Base-by-base conservation (phyloP, 345 rosid genomes). In the Syzygium grande region DNA sequence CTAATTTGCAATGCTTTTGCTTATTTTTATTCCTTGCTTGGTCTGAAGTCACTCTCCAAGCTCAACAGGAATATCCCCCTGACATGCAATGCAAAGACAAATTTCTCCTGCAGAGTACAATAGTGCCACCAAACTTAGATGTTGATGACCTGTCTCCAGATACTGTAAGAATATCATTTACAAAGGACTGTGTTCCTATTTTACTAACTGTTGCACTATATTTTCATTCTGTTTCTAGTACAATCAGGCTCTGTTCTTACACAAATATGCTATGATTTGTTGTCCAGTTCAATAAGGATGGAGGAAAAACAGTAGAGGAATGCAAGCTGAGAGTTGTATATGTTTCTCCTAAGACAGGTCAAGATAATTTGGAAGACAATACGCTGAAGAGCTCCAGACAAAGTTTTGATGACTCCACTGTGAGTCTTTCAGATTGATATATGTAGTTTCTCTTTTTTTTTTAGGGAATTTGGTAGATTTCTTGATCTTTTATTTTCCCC, bases 21-120 rank as follows among this genome's bases (percentile, higher is more conserved):
- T 73, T 73, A 9, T 25, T 73, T 73, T 38, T 38, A 25, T 73
- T 79, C 86, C 87, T 85, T 86, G 53, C 56, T 52, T 87, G 85
- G 87, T 77, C 89, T 16, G 86, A 92, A 98, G 99, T 98, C 88
- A 98, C 98, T 23, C 95, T 98, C 87, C 99, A 98, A 94, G 98
- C 98, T 21, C 99, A 95, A 86, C 90, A 79, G 21, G 99, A 95
- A 90, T 90, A 89, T 90, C 99, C 98, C 89, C 95, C 92, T 30
- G 97, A 95, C 89, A 92, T 96, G 98, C 98, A 94, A 89, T 96
- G 99, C 94, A 98, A 95, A 92, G 99, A 98, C 92, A 98, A 96
- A 87, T 98, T 98, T 93, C 98, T 98, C 89, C 91, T 98, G 80
- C 99, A 94, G 92, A 94, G 99, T 89, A 96, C 98, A 41, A 88